Percentiles rank a stretch among this genome's conserved stretches.
Conservation (phyloP, 2,329 filamentous ascomycete species). For the Colletotrichum sp. region DNA sequence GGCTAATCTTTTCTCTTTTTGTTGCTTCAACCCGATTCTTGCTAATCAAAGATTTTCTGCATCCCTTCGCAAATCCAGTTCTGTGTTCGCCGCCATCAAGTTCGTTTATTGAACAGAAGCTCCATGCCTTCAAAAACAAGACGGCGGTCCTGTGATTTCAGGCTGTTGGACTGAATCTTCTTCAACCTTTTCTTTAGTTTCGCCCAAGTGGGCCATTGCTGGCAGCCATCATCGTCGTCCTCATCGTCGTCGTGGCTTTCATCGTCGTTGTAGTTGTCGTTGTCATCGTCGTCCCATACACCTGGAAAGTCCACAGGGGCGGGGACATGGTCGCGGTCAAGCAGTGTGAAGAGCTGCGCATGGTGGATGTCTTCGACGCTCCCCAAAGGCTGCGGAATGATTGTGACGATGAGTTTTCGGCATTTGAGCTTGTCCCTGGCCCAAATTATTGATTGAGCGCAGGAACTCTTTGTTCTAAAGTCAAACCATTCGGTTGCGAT, state of each 20-base stretch:
- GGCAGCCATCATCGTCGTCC: neutral
- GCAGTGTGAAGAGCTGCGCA: neutral
- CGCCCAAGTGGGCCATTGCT: neutral
- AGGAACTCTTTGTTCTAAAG: neutral
- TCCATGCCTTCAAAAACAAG: neutral
- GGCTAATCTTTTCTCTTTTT: too few relatives aligned
- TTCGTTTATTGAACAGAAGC: neutral
- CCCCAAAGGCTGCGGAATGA: rapidly evolving
- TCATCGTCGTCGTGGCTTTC: neutral
- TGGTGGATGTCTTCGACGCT: rapidly evolving
- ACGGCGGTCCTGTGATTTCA: neutral
- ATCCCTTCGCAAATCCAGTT: neutral
- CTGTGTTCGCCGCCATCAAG: rapidly evolving
- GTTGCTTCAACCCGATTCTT: neutral
- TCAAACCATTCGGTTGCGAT: neutral
- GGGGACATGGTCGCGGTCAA: neutral
- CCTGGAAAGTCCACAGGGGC: too few relatives aligned
- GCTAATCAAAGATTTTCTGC: neutral
- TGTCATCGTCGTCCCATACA: neutral
- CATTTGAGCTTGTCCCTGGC: rapidly evolving
- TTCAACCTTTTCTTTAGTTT: neutral
- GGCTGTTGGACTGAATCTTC: rapidly evolving
- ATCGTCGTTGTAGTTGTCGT: neutral
- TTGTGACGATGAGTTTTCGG: neutral
- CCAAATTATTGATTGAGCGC: too few relatives aligned